Evolutionary conservation across 139 green algal genomes (phyloP).

Genomic region (Chlamydomonas sp.): DNA sequence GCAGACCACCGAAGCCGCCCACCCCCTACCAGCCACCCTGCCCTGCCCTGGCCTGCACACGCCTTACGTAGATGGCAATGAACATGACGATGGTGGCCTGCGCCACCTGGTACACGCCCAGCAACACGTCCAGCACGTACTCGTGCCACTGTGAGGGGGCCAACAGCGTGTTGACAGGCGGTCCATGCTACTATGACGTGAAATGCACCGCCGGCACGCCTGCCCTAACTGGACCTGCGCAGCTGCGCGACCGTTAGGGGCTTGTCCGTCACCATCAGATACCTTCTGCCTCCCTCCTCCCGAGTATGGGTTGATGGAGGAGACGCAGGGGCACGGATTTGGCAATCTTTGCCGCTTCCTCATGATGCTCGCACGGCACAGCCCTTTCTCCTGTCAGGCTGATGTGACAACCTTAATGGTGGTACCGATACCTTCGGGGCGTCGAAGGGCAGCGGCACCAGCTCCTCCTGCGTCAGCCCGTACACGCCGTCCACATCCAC

Average conservation of each 20-base stretch:
- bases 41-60: too few relatives aligned
- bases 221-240: too few relatives aligned
- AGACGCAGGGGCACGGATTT: too few relatives aligned
- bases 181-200: neutral
- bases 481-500: constrained; percentile 16
- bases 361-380: neutral
- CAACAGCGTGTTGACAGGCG: neutral
- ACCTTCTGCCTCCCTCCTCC: too few relatives aligned
- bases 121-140: constrained; percentile 19
- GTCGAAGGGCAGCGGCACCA: constrained; percentile 37
- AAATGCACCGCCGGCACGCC: too few relatives aligned
- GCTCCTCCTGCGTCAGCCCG: constrained; percentile 18
- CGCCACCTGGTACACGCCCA: constrained; percentile 23
- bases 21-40: too few relatives aligned
- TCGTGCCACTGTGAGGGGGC: constrained; percentile 7
- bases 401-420: neutral
- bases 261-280: too few relatives aligned
- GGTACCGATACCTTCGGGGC: constrained; percentile 1
- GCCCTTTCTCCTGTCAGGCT: neutral
- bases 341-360: neutral
- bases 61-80: neutral
- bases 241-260: too few relatives aligned
- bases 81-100: constrained; percentile 53
- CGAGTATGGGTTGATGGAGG: too few relatives aligned
- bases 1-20: too few relatives aligned